A percentile compares a stretch with the other conserved stretches of the same genome.
These are phyloP conservation scores for Xanthoconium separans DNA, from an alignment of 1,284 basidiomycete species.

Conservation along the genomic window DNA sequence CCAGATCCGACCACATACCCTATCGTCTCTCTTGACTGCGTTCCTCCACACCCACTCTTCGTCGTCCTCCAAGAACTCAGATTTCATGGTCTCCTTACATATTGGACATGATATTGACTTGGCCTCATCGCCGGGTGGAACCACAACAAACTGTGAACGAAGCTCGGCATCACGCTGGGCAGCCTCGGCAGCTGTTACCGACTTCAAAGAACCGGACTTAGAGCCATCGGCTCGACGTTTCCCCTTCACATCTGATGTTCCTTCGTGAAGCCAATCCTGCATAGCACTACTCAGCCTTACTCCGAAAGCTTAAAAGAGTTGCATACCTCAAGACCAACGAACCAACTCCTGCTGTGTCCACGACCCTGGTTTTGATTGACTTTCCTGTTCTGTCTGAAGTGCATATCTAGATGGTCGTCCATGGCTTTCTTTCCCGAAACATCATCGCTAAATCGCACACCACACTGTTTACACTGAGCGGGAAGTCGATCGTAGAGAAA, in stretches of 20 bases:
- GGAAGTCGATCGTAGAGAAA: slow-evolving; percentile 77
- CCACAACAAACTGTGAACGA: slow-evolving; percentile 79
- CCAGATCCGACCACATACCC: slow-evolving; percentile 49
- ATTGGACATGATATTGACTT: slow-evolving; percentile 86
- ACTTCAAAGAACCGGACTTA: slow-evolving; percentile 52
- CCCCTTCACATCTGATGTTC: slow-evolving; percentile 56
- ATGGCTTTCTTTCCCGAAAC: slow-evolving; percentile 72
- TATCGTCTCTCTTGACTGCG: slow-evolving; percentile 79
- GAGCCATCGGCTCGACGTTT: slow-evolving; percentile 58
- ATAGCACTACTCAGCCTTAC: slow-evolving; percentile 14
- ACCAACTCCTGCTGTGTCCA: slow-evolving; percentile 92
- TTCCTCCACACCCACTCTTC: slow-evolving; percentile 99
- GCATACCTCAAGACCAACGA: slow-evolving; percentile 79
- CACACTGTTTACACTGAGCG: slow-evolving; percentile 93
- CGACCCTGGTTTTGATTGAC: slow-evolving; percentile 82
- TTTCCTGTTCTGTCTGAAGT: slow-evolving; percentile 93
- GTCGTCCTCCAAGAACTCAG: slow-evolving; percentile 93
- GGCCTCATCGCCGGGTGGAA: slow-evolving; percentile 84
- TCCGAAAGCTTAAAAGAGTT: slow-evolving; percentile 3
- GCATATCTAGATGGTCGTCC: slow-evolving; percentile 94
- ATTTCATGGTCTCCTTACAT: slow-evolving; percentile 93
- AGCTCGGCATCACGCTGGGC: slow-evolving; percentile 74
- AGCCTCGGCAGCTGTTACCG: slow-evolving; percentile 62
- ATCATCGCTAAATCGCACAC: slow-evolving; percentile 80
- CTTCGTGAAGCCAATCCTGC: slow-evolving; percentile 85